Evolutionary conservation across 1,139 yeast genomes (phyloP), one percentile per base, ranked within the genome.

Genomic region (Williopsis jadinii): DNA sequence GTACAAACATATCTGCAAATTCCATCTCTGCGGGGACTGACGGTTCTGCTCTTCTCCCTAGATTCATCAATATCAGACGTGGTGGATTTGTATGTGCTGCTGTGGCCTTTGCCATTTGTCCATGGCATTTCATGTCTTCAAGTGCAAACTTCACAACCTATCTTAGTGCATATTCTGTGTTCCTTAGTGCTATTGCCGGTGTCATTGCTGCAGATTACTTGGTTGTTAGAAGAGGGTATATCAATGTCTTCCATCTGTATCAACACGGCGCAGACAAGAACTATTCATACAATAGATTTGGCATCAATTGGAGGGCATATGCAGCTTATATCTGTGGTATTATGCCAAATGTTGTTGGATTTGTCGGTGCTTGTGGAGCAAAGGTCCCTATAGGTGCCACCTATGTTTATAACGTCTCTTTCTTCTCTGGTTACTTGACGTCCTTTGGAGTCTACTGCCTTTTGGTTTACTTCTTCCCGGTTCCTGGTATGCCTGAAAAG

Each of bases 1-100:
- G 96, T 59, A 84, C 95, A 13, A 88, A 88, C 59, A 84, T 88
- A 49, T 78, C 94, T 29, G 96, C 95, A n/a, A 88, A 88, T 64
- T 82, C 95, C 5, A 70, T 88, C 43, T 80, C 95, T 5, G 92
- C 92, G 39, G 96, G 95, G 56, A 87, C 95, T 5, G 96, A 88
- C 64, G 77, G 86, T 66, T 77, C 95, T 12, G 95, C 95, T 1
- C 60, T 88, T 48, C 61, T 85, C 36, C 96, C 97, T 28, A 70
- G 80, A 43, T 86, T 69, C 62, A 67, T 88, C 57, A 86, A 82
- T 64, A 87, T 87, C 55, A 48, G 95, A 61, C 78, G 97, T 50
- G 86, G 86, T 53, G 82, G 88, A 5, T 83, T 78, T 56, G 65
- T 88, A 41, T 86, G 95, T 69, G 95, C 95, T 0, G 62, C 69